These are phyloP conservation scores for Digitaria exilis DNA, from an alignment of 202 grass and related monocot species.

Conservation along the genomic window DNA sequence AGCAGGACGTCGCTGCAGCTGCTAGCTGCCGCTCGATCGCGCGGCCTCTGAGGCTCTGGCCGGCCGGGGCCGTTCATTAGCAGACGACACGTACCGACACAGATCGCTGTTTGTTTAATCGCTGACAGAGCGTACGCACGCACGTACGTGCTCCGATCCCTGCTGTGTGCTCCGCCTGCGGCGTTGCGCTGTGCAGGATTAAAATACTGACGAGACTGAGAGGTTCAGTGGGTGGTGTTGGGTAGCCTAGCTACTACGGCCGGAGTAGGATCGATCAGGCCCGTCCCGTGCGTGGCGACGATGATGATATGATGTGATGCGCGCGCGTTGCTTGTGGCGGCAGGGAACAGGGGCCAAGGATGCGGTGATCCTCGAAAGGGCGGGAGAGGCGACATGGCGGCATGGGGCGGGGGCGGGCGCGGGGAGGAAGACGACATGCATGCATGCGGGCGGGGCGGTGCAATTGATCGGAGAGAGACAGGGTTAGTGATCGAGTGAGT, in stretches of 20 bases:
- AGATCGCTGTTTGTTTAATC: not conserved
- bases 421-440: not conserved
- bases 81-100: not conserved
- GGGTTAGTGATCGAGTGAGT: not conserved
- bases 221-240: not conserved
- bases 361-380: not conserved
- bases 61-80: not conserved
- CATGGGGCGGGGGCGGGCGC: conserved; percentile 48
- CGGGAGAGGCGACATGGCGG: conserved; percentile 2
- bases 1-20: no score
- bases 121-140: no score
- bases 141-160: not conserved
- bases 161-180: no score
- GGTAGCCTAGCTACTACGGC: no score
- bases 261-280: not conserved
- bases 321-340: not conserved
- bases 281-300: not conserved
- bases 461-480: not conserved
- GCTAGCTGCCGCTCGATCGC: not conserved
- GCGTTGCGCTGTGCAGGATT: not conserved
- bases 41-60: not conserved
- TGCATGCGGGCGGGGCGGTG: not conserved
- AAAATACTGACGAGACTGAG: conserved; percentile 23
- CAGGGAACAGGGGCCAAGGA: not conserved
- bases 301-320: conserved; percentile 25